A percentile compares a stretch with the other conserved stretches of the same genome.
phyloP scores from a whole-genome alignment of 164 flowering plant genomes.

The Piper betle region DNA sequence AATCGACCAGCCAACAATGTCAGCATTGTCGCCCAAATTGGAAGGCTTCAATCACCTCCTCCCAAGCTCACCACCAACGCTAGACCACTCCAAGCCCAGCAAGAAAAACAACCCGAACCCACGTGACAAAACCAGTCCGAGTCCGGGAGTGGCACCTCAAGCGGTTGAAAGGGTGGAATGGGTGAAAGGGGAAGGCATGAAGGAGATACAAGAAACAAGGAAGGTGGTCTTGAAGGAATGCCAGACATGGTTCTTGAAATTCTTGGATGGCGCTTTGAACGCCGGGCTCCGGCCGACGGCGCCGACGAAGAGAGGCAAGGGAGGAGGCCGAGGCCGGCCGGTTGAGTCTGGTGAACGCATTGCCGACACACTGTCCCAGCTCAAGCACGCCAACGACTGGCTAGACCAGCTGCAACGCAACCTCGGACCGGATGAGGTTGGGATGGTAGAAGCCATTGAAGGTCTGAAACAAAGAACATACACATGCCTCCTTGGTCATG shows the following conservation, averaged over 20 bases:
- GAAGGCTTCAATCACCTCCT: conserved; percentile 15
- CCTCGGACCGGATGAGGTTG: conserved; percentile 21
- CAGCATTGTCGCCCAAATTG: conserved; percentile 5
- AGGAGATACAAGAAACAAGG: conserved; percentile 39
- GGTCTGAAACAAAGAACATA: conserved; percentile 64
- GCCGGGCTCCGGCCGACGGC: conserved; percentile 26
- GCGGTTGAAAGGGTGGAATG: conserved; percentile 54
- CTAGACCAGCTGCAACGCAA: conserved; percentile 34
- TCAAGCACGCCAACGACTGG: conserved; percentile 80
- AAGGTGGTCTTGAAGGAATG: conserved; percentile 39
- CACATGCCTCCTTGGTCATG: conserved; percentile 60
- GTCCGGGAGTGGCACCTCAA: conserved; percentile 21
- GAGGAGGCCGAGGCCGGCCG: conserved; percentile 9
- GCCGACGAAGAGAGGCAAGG: conserved; percentile 36
- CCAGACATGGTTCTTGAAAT: conserved; percentile 62
- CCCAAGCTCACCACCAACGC: conserved; percentile 6
- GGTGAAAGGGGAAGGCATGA: conserved; percentile 49
- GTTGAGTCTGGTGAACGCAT: conserved; percentile 41
- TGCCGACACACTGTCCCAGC: conserved; percentile 59
- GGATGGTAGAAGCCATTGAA: conserved; percentile 29
- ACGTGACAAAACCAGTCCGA: conserved; percentile 25
- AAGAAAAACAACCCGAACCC: conserved; percentile 11
- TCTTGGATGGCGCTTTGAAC: conserved; percentile 56
- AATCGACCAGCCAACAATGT: conserved; percentile 29
- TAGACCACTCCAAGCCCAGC: conserved; percentile 21